Percentiles rank a stretch among this genome's conserved stretches.
Conservation (phyloP, 345 rosid species). For the Gynandropsis gynandra region DNA sequence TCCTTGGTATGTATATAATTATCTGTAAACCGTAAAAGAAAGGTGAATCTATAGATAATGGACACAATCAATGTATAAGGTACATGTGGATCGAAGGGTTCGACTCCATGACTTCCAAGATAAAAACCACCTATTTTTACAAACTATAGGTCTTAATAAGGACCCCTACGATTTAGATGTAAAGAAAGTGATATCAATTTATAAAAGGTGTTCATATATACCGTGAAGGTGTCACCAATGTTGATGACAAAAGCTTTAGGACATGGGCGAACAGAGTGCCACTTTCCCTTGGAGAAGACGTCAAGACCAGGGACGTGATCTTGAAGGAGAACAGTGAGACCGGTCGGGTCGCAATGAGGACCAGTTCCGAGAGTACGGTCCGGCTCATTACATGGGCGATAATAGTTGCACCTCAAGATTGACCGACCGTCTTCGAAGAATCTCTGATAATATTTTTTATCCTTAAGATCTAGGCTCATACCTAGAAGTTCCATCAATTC, state of each 20-base stretch:
- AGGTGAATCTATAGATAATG: too few species aligned
- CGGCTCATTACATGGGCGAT: slow-evolving; percentile 43
- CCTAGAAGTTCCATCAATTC: slow-evolving; percentile 24
- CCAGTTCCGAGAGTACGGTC: slow-evolving; percentile 45
- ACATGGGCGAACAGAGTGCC: slow-evolving; percentile 39
- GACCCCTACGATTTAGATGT: too few species aligned
- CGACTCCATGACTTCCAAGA: too few species aligned
- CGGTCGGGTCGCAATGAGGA: slow-evolving; percentile 31
- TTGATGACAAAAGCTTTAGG: slow-evolving; percentile 44
- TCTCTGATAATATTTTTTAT: slow-evolving; percentile 22
- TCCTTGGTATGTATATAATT: too few species aligned
- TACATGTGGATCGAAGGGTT: too few species aligned
- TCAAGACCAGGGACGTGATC: slow-evolving; percentile 50
- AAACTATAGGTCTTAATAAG: too few species aligned
- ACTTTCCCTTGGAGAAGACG: slow-evolving; percentile 29
- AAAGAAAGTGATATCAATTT: background rate
- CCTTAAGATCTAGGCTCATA: slow-evolving; percentile 34
- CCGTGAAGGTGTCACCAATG: slow-evolving; percentile 56
- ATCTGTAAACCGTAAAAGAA: too few species aligned
- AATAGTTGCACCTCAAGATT: slow-evolving; percentile 43
- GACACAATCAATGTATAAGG: too few species aligned
- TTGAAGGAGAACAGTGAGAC: slow-evolving; percentile 42
- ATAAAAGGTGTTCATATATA: slow-evolving; percentile 13
- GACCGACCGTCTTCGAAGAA: slow-evolving; percentile 34
- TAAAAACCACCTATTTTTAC: too few species aligned